Base-by-base conservation (phyloP, 2,329 filamentous ascomycete genomes). In the Penicillium frequentans region DNA sequence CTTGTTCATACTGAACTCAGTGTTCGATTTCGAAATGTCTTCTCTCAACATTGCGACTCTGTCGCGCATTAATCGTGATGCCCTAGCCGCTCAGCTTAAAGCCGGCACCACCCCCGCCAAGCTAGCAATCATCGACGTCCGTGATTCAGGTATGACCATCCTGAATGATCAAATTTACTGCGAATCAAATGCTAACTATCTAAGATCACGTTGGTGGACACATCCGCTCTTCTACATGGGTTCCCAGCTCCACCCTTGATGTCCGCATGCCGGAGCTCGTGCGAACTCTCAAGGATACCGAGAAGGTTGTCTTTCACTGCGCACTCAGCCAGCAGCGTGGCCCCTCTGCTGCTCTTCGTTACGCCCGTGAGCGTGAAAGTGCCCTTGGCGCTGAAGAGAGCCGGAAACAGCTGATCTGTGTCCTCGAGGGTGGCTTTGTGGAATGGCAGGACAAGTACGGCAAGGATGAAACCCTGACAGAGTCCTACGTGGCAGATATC, bases 251-350 rank as follows among this genome's bases (percentile, higher is more conserved):
- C 46, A 84, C 86, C 19, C 84, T 98, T 49, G 90, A 96, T 67
- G 84, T 85, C 70, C 86, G 83, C 64, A 85, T 95, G 74, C 90
- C 93, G 0, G 90, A 92, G 61, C 85, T 99, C n/a, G 82, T 96
- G 13, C 86, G 91, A 55, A 86, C 84, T 44, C 83, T 97, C 48
- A 80, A 86, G 63, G 86, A 88, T 70, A 92, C 91, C 74, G 85
- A 95, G 55, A 88, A 84, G 11, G 91, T 99, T 14, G 85, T 99
- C 1, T 99, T 99, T 74, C 95, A 99, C 78, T 99, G 95, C 76
- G 90, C 90, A 19, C 80, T 98, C 54, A 93, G 89, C 64, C 95
- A 98, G 79, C 90, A 96, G 77, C 83, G 95, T 1, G 95, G 95
- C 0, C 95, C 95, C 0, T 84, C 84, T 50, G 92, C 93, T 3